These are phyloP conservation scores for Turritis glabra DNA, from an alignment of 345 rosid genomes.

Conservation along the genomic window DNA sequence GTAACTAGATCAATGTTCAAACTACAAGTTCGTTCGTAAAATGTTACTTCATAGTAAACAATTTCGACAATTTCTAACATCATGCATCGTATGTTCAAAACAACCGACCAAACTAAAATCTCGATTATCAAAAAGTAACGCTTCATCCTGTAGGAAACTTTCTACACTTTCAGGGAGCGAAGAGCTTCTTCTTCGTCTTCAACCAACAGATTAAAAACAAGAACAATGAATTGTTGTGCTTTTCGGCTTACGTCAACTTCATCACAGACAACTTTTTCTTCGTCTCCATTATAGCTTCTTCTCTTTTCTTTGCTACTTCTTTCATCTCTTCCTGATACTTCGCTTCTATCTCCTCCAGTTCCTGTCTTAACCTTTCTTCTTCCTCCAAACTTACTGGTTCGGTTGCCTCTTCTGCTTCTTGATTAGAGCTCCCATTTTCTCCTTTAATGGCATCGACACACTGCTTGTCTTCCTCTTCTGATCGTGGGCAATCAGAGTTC, in stretches of 20 bases:
- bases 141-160: slow-evolving; percentile 32
- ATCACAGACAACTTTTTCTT: slow-evolving; percentile 45
- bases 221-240: not conserved
- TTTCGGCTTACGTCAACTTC: slow-evolving; percentile 32
- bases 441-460: slow-evolving; percentile 22
- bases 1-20: not conserved
- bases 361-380: slow-evolving; percentile 49
- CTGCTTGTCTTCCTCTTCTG: slow-evolving; percentile 36
- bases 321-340: slow-evolving; percentile 60
- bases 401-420: slow-evolving; percentile 40
- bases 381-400: slow-evolving; percentile 42
- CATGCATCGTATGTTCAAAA: slow-evolving; percentile 1
- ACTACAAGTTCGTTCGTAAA: not conserved
- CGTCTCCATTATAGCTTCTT: slow-evolving; percentile 63
- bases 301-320: slow-evolving; percentile 58
- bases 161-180: slow-evolving; percentile 46
- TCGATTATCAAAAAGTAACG: not conserved
- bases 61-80: not conserved
- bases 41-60: not conserved
- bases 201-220: not conserved
- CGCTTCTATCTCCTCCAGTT: slow-evolving; percentile 59
- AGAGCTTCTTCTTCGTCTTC: not conserved
- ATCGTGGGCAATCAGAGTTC: slow-evolving; percentile 27
- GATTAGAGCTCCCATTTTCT: slow-evolving; percentile 22
- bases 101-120: not conserved